These are phyloP conservation scores for Penicillium taxi DNA, from an alignment of 495 filamentous ascomycete species.

Conservation along the genomic window DNA sequence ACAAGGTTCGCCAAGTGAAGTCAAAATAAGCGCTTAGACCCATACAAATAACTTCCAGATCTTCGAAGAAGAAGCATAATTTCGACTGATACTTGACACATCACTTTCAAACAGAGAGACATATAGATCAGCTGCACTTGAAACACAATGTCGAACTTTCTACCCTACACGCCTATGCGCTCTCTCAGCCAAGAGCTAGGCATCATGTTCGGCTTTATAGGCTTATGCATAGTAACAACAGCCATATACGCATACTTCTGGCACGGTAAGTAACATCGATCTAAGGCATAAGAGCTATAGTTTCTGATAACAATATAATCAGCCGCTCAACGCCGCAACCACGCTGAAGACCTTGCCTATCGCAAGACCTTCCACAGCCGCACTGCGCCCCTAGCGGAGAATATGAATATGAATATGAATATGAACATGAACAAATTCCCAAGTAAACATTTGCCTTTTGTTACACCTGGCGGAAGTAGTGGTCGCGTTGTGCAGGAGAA, in stretches of 20 bases:
- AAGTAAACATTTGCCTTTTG: no score
- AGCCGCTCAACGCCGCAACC: conserved; percentile 20
- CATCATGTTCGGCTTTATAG: conserved; percentile 36
- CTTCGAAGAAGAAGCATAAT: no score
- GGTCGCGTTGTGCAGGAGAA: conserved; percentile 15
- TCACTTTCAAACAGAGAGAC: neutral
- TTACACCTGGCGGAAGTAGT: conserved; percentile 4
- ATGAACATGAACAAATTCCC: no score
- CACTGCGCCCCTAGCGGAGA: conserved; percentile 5
- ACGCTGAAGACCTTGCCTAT: conserved; percentile 24
- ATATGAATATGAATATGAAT: no score
- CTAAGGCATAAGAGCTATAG: no score
- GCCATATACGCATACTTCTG: conserved; percentile 32
- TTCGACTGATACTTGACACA: no score
- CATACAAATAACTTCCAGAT: no score
- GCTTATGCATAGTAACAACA: conserved; percentile 30
- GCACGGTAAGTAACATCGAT: conserved; percentile 26
- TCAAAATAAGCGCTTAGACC: no score
- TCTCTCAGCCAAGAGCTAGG: conserved; percentile 35
- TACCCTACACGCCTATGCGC: conserved; percentile 23
- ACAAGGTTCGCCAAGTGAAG: no score
- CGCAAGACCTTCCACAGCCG: conserved; percentile 27
- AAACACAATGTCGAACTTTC: conserved; percentile 12
- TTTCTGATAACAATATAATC: neutral
- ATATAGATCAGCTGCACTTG: neutral